Conservation (phyloP, 164 flowering plant genomes). For the Magnolia kwangsiensis region DNA sequence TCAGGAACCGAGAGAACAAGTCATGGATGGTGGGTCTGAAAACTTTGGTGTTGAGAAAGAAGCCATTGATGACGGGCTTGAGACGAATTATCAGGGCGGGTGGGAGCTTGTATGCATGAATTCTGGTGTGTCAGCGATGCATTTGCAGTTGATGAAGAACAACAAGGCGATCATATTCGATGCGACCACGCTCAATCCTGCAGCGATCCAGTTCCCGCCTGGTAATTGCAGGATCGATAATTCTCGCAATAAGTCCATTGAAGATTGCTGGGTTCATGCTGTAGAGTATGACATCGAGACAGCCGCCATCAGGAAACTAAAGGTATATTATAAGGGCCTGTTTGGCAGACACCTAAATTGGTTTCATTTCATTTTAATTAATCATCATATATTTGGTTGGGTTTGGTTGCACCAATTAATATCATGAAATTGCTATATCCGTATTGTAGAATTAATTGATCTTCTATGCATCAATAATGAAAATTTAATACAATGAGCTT, state of each 20-base stretch:
- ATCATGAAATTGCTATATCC: no score
- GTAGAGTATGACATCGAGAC: conserved; percentile 45
- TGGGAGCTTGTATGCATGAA: conserved; percentile 49
- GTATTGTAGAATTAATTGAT: no score
- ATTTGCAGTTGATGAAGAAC: conserved; percentile 35
- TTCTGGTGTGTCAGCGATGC: conserved; percentile 74
- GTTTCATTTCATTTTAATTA: no score
- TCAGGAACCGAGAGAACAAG: background rate
- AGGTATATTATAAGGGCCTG: conserved; percentile 25
- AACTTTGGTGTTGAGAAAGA: background rate
- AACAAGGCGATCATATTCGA: conserved; percentile 61
- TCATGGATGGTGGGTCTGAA: no score
- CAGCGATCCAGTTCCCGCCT: conserved; percentile 26
- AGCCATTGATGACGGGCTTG: background rate
- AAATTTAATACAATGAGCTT: no score
- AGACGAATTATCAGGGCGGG: conserved; percentile 23
- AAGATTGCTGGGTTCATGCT: conserved; percentile 74
- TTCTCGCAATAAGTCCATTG: background rate
- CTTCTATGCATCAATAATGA: no score
- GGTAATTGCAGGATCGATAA: conserved; percentile 31
- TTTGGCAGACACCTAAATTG: no score
- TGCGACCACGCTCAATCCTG: conserved; percentile 46
- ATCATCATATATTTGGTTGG: no score
- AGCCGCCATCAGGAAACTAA: conserved; percentile 33
- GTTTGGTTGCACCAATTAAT: no score